These are phyloP conservation scores for Metschnikowia henanensis DNA, from an alignment of 805 yeast genomes.

Conservation along the genomic window DNA sequence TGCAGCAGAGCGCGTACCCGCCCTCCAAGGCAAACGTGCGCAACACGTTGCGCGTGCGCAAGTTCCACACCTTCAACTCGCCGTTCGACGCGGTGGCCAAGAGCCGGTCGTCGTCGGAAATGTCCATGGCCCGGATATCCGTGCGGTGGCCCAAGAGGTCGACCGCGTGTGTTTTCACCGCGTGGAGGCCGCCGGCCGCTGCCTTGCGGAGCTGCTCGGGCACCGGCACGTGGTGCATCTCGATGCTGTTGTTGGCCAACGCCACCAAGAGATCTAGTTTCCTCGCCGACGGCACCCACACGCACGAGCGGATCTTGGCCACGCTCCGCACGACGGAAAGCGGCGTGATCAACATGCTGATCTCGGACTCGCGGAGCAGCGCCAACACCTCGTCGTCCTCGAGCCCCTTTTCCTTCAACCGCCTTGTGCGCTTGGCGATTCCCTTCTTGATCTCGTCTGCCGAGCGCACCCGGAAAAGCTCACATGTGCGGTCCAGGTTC, in stretches of 20 bases:
- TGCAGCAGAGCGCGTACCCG: constrained; percentile 80
- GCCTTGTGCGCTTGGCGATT: constrained; percentile 69
- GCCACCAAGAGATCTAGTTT: constrained; percentile 61
- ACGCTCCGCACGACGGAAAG: constrained; percentile 64
- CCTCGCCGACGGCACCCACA: constrained; percentile 54
- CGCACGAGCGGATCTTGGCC: constrained; percentile 61
- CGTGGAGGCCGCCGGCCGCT: constrained; percentile 38
- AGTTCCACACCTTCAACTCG: constrained; percentile 84
- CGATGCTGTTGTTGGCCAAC: constrained; percentile 72
- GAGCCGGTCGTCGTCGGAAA: constrained; percentile 77
- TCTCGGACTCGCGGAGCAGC: constrained; percentile 43
- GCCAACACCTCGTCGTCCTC: constrained; percentile 54
- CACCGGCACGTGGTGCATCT: constrained; percentile 56
- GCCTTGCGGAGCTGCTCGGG: constrained; percentile 56
- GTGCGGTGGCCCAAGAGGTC: constrained; percentile 87
- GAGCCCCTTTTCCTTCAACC: constrained; percentile 72
- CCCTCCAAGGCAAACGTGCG: constrained; percentile 73
- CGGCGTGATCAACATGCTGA: constrained; percentile 64
- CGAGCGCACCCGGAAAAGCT: constrained; percentile 73
- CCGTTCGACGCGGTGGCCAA: constrained; percentile 93
- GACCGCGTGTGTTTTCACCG: constrained; percentile 54
- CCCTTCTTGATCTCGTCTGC: constrained; percentile 80
- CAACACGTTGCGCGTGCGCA: constrained; percentile 68
- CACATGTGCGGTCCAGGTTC: constrained; percentile 79
- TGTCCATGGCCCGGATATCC: constrained; percentile 80